Evolutionary conservation across 1,139 yeast genomes (phyloP), one percentile per base, ranked within the genome.

Genomic region (Trichomonascaceae sp.): DNA sequence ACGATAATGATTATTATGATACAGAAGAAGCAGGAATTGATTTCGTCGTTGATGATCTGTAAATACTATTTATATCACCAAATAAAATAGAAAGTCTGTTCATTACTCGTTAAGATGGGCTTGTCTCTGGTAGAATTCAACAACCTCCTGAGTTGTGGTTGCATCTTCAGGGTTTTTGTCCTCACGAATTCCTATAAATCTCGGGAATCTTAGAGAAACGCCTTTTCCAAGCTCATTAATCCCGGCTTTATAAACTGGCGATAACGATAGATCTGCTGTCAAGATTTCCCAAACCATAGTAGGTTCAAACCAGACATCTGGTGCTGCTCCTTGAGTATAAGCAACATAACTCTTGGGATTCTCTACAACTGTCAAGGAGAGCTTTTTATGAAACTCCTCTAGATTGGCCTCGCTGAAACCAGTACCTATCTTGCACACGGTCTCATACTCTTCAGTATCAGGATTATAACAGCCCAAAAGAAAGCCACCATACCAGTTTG

Each of bases 271-370:
- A 71, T 93, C 99, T 0, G 99, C 99, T 0, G 96, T 88, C 58
- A 90, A 77, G 1, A 93, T 96, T 70, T 93, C 99, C 75, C 95
- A 91, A 6, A 93, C 77, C 49, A 77, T 73, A 0, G 85, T 79
- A 2, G 99, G 98, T 63, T 93, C 96, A 66, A 93, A 87, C 99
- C 99, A 93, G 12, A 93, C 93, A 68, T 93, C 98, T 0, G 99
- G 98, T 38, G 84, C 76, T 60, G 78, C 80, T 46, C 70, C 67
- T 4, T 77, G 75, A 3, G 78, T 71, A 65, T 82, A 89, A 2
- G 84, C 77, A 59, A 81, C 82, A 54, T 85, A 87, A 0, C 87
- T 76, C 61, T 85, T 87, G 1, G 97, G 87, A n/a, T 69, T 72
- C 0, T 72, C 65, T 12, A 84, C 79, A 54, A 84, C 96, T 0